Evolutionary conservation across 140 eudicot genomes (phyloP).

Genomic region (Ambrosia hybrid): DNA sequence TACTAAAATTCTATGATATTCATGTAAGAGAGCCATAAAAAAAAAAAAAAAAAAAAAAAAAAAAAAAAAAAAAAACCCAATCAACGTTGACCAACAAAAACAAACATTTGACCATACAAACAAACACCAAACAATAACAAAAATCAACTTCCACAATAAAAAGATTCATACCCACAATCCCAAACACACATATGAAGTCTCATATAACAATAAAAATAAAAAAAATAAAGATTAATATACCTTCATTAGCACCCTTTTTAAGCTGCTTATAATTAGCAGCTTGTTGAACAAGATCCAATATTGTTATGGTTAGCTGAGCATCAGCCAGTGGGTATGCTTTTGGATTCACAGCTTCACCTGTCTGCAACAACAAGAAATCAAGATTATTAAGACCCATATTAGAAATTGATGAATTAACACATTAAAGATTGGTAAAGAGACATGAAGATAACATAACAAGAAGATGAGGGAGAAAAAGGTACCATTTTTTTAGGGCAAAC

Average conservation of each 20-base stretch:
- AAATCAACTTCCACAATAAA: too few relatives aligned
- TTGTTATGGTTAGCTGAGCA: constrained; percentile 69
- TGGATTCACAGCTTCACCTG: constrained; percentile 78
- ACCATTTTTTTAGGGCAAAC: constrained; percentile 39
- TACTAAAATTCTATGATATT: background rate
- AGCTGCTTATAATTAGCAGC: constrained; percentile 82
- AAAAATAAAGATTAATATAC: constrained; percentile 22
- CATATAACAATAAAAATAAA: background rate
- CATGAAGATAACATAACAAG: background rate
- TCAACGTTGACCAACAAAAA: background rate
- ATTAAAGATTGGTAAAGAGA: background rate
- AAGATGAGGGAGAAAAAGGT: background rate
- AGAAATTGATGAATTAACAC: background rate
- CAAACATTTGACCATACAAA: too few relatives aligned
- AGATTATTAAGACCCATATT: constrained; percentile 4
- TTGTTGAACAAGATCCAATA: constrained; percentile 73
- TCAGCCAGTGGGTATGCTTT: constrained; percentile 87
- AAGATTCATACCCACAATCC: constrained; percentile 1
- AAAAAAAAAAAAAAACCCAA: background rate
- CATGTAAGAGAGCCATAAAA: background rate
- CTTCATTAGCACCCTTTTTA: constrained; percentile 86
- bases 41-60: background rate
- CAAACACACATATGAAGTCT: background rate
- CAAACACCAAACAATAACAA: too few relatives aligned
- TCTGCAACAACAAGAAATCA: constrained; percentile 36